These are phyloP conservation scores for Cunninghamia lanceolata DNA, from an alignment of 75 land plant genomes.

Conservation along the genomic window DNA sequence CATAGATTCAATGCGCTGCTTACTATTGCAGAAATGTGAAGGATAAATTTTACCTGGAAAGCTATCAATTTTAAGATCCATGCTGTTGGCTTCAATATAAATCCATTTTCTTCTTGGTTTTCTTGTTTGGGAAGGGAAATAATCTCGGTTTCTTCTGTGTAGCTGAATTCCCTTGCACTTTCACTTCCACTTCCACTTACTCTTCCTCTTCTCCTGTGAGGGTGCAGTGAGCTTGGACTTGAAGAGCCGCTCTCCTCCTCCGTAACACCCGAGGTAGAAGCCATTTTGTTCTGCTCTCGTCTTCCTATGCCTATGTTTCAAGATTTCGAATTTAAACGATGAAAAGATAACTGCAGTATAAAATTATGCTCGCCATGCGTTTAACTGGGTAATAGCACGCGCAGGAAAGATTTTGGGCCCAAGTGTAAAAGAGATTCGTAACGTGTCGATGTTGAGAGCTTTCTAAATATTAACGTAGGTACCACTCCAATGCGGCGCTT, in stretches of 20 bases:
- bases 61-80: slow-evolving; percentile 20
- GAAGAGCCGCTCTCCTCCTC: slow-evolving; percentile 4
- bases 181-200: too few relatives aligned
- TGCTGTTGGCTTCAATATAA: slow-evolving; percentile 36
- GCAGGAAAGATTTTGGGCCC: too few relatives aligned
- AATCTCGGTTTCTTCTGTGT: background rate
- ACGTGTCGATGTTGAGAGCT: too few relatives aligned
- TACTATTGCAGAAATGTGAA: slow-evolving; percentile 18
- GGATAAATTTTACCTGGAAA: slow-evolving; percentile 35
- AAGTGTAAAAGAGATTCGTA: too few relatives aligned
- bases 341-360: background rate
- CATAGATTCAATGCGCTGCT: slow-evolving; percentile 20
- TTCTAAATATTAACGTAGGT: too few relatives aligned
- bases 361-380: too few relatives aligned
- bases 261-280: background rate
- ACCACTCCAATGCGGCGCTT: too few relatives aligned
- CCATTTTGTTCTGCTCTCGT: background rate
- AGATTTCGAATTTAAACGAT: background rate
- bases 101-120: background rate
- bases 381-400: too few relatives aligned
- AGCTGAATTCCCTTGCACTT: background rate
- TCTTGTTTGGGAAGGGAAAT: background rate
- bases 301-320: background rate
- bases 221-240: background rate
- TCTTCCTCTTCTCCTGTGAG: background rate